Percentiles rank a stretch among this genome's conserved stretches.
phyloP scores from a whole-genome alignment of 1,284 basidiomycete genomes.

The Inonotus obliquus region DNA sequence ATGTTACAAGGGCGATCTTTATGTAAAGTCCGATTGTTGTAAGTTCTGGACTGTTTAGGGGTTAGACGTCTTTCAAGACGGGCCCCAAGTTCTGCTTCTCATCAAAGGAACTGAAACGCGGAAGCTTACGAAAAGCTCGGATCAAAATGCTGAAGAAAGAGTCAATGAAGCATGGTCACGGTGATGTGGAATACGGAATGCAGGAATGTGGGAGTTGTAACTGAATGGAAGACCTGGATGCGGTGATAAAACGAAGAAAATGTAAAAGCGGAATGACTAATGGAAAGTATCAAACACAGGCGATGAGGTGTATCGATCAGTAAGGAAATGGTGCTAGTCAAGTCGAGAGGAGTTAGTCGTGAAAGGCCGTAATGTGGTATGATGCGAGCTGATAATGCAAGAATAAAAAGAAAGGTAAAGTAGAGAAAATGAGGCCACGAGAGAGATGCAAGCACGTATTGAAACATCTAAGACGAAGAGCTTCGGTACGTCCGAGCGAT shows the following conservation, averaged over 20 bases:
- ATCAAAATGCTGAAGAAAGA: neutral
- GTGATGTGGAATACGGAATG: too few relatives aligned
- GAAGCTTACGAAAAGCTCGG: neutral
- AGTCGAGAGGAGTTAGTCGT: neutral
- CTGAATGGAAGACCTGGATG: too few relatives aligned
- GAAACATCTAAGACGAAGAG: constrained; percentile 6
- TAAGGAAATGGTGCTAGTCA: neutral
- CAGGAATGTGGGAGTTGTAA: too few relatives aligned
- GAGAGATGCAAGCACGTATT: neutral
- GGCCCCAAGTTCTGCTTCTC: neutral
- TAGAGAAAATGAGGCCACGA: constrained; percentile 1
- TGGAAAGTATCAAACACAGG: neutral
- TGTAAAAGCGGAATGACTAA: too few relatives aligned
- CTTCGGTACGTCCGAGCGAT: constrained; percentile 7
- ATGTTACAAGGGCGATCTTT: too few relatives aligned
- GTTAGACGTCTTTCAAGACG: too few relatives aligned
- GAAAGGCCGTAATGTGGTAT: neutral
- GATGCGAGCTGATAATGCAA: neutral
- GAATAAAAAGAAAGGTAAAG: constrained; percentile 5
- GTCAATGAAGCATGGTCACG: neutral
- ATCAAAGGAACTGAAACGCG: neutral
- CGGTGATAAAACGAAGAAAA: too few relatives aligned
- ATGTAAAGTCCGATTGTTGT: too few relatives aligned
- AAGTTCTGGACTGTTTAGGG: too few relatives aligned
- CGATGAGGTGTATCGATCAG: neutral